phyloP scores from a whole-genome alignment of 2,329 filamentous ascomycete species.

The Alternaria hordeiaustralica region DNA sequence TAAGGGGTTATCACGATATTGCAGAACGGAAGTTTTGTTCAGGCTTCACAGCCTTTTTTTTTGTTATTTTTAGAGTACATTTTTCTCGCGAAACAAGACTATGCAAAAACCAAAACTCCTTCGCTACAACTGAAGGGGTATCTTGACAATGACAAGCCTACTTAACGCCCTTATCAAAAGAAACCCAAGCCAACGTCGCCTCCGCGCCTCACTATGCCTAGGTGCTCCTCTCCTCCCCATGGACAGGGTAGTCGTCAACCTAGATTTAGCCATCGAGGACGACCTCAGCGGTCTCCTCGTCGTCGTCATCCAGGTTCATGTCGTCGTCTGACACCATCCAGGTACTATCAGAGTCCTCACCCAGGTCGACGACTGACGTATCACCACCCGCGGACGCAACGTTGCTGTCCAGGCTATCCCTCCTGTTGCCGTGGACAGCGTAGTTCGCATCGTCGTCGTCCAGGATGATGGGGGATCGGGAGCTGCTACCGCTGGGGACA shows the following conservation, averaged over 20 bases:
- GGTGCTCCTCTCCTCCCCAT: background rate
- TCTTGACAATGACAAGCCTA: background rate
- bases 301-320: background rate
- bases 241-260: background rate
- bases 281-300: background rate
- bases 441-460: background rate
- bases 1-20: background rate
- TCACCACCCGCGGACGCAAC: background rate
- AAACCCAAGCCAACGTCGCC: background rate
- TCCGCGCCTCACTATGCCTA: background rate
- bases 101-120: background rate
- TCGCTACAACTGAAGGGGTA: background rate
- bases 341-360: background rate
- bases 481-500: background rate
- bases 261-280: background rate
- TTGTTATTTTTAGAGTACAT: background rate
- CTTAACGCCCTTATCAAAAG: background rate
- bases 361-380: background rate
- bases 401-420: background rate
- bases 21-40: background rate
- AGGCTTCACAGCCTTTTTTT: background rate
- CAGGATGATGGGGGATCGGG: background rate
- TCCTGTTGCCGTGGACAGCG: background rate
- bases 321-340: background rate
- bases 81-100: background rate